Evolutionary conservation across 345 rosid species (phyloP).

Genomic region (Raphanus sativus): DNA sequence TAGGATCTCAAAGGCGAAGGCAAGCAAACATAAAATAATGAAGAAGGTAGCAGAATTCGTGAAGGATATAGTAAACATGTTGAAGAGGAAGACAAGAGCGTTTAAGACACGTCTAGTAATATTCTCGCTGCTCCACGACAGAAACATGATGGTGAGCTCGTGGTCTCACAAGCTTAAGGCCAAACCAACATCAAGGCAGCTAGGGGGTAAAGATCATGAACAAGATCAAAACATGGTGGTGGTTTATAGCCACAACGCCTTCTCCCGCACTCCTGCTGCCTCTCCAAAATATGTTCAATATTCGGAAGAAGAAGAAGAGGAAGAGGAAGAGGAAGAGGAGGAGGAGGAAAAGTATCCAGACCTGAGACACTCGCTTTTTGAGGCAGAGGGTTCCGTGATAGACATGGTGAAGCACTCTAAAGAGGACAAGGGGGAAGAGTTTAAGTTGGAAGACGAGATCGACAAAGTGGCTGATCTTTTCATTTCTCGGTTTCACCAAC

Average conservation of each 20-base stretch:
- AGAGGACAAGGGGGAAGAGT: constrained; percentile 63
- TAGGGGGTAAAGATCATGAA: not conserved
- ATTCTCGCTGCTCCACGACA: constrained; percentile 61
- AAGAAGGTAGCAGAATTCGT: constrained; percentile 45
- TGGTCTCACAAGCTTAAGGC: constrained; percentile 55
- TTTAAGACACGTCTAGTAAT: constrained; percentile 60
- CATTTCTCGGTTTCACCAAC: constrained; percentile 62
- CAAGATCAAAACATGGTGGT: constrained; percentile 31
- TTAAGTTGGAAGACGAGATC: constrained; percentile 78
- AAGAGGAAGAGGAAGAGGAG: constrained; percentile 39
- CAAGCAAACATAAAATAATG: constrained; percentile 35
- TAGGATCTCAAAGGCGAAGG: not conserved
- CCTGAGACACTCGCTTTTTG: constrained; percentile 50
- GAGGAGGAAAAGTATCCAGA: constrained; percentile 53
- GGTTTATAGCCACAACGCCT: constrained; percentile 21
- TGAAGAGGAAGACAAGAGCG: constrained; percentile 59
- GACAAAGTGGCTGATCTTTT: constrained; percentile 77
- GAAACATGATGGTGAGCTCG: constrained; percentile 48
- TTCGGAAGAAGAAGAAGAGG: not conserved
- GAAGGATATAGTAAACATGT: constrained; percentile 46
- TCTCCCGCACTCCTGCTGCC: constrained; percentile 32
- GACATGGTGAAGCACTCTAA: constrained; percentile 68
- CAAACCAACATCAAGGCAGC: constrained; percentile 25
- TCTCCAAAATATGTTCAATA: constrained; percentile 25
- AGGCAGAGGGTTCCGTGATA: constrained; percentile 66